Evolutionary conservation across 2,329 filamentous ascomycete species (phyloP), one percentile per base, ranked within the genome.

Genomic region (Lecanoromycetidae sp.): DNA sequence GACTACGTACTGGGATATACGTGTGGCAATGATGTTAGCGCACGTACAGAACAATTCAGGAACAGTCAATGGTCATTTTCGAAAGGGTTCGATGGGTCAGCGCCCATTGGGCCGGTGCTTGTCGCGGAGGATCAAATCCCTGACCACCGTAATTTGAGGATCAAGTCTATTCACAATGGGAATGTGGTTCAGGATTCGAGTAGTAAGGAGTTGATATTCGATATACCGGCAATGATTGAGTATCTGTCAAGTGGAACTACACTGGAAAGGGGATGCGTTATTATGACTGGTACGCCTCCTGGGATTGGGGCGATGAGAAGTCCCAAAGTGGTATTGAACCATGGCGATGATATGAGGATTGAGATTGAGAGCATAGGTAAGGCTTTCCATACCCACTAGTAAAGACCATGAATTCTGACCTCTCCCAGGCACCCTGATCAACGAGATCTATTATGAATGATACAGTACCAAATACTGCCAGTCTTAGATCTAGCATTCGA

Each of bases 21-120:
- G 2, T 74, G 84, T 26, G 82, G 82, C 43, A 84, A 88, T 62
- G 84, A 88, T 60, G 75, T 90, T 13, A 85, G 51, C 73, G 78
- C 60, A 72, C 69, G 32, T 79, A 79, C 13, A 78, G 78, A n/a
- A 72, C 79, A 1, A 19, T 27, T 39, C 13, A 2, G 23, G n/a
- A 39, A 17, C 8, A 2, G n/a, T 80, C 85, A 64, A 84, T 80
- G 80, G 74, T 71, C 1, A 65, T 83, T 15, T 80, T 80, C 36
- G 85, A 86, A 61, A 78, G 36, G 80, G 3, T 86, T 84, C 53
- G 81, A 86, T 62, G 78, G 77, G 13, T 86, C 81, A 78, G 82
- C 80, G 3, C 82, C 81, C 0, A 80, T 76, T 55, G 82, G 82
- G 0, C 82, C 82, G 0, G 80, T 76, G 1, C 82, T 86, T 53